Evolutionary conservation across 768 basidiomycete species (phyloP).

Genomic region (Favolaschia claudopus): DNA sequence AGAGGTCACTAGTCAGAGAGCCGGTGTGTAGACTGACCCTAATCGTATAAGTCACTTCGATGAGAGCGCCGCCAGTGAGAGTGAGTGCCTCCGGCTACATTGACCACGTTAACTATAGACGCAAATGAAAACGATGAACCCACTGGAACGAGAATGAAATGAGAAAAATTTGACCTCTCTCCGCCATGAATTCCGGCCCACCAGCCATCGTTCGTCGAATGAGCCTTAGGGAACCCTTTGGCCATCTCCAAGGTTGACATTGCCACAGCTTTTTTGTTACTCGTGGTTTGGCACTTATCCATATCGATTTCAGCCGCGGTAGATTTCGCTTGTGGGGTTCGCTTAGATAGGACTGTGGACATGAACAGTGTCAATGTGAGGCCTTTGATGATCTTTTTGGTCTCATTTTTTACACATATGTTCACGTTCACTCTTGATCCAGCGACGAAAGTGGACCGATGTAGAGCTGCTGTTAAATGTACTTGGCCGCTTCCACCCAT

Average conservation of each 20-base stretch:
- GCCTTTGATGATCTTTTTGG: constrained; percentile 70
- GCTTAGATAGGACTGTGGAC: constrained; percentile 67
- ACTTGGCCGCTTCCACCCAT: constrained; percentile 73
- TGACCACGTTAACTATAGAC: constrained; percentile 11
- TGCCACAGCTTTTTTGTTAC: constrained; percentile 68
- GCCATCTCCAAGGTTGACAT: constrained; percentile 73
- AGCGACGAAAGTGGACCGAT: constrained; percentile 80
- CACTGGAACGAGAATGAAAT: constrained; percentile 80
- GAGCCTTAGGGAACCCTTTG: constrained; percentile 66
- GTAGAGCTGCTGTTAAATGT: constrained; percentile 68
- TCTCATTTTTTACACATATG: constrained; percentile 70
- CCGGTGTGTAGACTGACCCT: constrained; percentile 70
- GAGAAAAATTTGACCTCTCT: constrained; percentile 67
- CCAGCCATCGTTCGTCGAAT: constrained; percentile 87
- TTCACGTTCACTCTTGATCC: constrained; percentile 80
- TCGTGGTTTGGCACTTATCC: constrained; percentile 70
- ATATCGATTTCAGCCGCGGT: constrained; percentile 49
- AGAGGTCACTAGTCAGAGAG: constrained; percentile 65
- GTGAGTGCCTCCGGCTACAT: constrained; percentile 73
- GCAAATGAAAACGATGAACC: constrained; percentile 35
- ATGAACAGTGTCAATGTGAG: constrained; percentile 70
- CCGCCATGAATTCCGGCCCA: constrained; percentile 83
- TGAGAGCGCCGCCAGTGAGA: constrained; percentile 67
- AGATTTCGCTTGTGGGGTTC: constrained; percentile 51
- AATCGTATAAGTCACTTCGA: constrained; percentile 82